Base-by-base conservation (phyloP, 1,284 basidiomycete genomes). In the Cutaneotrichosporon sp. region DNA sequence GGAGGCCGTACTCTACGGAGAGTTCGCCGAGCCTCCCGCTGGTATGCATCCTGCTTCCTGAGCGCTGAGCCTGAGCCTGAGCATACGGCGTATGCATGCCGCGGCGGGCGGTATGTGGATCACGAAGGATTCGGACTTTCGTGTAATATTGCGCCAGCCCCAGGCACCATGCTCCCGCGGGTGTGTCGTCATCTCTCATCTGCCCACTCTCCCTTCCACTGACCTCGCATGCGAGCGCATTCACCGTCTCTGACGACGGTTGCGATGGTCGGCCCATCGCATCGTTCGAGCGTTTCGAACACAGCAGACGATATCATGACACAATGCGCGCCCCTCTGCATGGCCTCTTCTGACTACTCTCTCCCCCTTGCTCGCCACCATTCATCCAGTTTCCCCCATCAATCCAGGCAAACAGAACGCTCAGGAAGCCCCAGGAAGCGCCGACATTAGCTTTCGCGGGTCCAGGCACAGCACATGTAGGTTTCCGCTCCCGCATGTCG, bases 221-320 rank as follows among this genome's bases (percentile, higher is more conserved):
- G 18, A 3, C 6, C 38, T 42, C 38, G n/a, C 38, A 18, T 42
- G 38, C n/a, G n/a, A 42, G 1, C 34, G 1, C 34, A 36, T 36
- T 36, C 16, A 14, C 34, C 34, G 34, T 36, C 33, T 33, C 1
- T 36, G 34, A 36, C 34, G 13, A 36, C 34, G 5, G 11, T 13
- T n/a, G 7, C 38, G 16, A n/a, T 18, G 3, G 18, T 18, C 7
- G 18, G n/a, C 18, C 16, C 16, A 18, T 8, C 38, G n/a, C n/a
- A 42, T 42, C 38, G 38, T 42, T 42, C 38, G 38, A 42, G 38
- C 38, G n/a, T n/a, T n/a, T n/a, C n/a, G n/a, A n/a, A n/a, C n/a
- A n/a, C n/a, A n/a, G n/a, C 38, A 7, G 18, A 8, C 38, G 11
- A 42, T 42, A 42, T 38, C 38, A 42, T 42, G 38, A 42, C 3